These are phyloP conservation scores for Geoglossum glabrum DNA, from an alignment of 495 filamentous ascomycete species.

Conservation along the genomic window DNA sequence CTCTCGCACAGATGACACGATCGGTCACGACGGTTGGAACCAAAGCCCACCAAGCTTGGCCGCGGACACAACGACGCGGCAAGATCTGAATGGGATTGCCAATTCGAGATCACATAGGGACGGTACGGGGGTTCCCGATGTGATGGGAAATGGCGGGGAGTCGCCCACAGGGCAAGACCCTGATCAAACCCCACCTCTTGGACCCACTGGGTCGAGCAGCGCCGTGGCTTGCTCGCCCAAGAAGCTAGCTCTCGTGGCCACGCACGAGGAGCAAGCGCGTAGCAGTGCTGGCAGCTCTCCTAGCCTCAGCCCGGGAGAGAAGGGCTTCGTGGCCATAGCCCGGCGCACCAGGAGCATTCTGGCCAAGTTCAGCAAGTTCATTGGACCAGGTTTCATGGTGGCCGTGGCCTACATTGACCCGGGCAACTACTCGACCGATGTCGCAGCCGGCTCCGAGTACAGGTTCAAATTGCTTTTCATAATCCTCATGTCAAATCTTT, in stretches of 20 bases:
- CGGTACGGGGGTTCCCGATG: background rate
- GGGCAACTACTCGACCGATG: constrained; percentile 72
- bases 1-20: constrained; percentile 38
- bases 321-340: background rate
- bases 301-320: background rate
- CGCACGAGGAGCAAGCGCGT: background rate
- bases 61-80: constrained; percentile 37
- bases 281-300: background rate
- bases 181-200: background rate
- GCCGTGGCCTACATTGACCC: constrained; percentile 44
- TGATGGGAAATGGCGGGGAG: background rate
- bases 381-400: constrained; percentile 66
- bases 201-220: background rate
- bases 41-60: constrained; percentile 36
- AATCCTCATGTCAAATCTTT: constrained; percentile 62
- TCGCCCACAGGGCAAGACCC: background rate
- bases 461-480: constrained; percentile 38
- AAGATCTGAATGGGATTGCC: constrained; percentile 41
- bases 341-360: constrained; percentile 14
- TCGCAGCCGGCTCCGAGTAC: constrained; percentile 33
- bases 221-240: background rate
- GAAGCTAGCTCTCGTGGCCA: background rate
- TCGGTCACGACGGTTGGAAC: constrained; percentile 34
- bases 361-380: constrained; percentile 49
- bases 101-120: constrained; percentile 1